These are phyloP conservation scores for Eleusine indica DNA, from an alignment of 176 grass and related monocot genomes.

Conservation along the genomic window DNA sequence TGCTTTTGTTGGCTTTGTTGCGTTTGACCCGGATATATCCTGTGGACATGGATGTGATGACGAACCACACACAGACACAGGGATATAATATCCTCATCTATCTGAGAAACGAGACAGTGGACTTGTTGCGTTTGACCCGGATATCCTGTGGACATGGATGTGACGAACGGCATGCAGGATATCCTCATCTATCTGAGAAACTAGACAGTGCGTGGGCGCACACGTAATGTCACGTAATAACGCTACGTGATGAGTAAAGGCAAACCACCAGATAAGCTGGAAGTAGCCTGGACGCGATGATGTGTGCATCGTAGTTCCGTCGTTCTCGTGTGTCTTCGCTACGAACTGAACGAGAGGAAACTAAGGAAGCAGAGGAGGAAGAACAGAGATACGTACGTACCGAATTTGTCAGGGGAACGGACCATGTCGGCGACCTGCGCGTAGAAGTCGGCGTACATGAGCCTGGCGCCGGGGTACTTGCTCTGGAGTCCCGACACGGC, in stretches of 20 bases:
- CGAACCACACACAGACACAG: background rate
- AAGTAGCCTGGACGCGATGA: too few species aligned
- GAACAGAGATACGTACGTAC: constrained; percentile 22
- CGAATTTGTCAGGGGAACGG: constrained; percentile 56
- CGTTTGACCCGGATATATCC: background rate
- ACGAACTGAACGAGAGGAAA: too few species aligned
- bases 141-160: background rate
- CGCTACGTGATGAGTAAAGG: background rate
- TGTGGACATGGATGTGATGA: background rate
- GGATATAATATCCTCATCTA: background rate
- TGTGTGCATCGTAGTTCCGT: too few species aligned
- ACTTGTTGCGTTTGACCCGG: background rate
- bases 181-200: background rate
- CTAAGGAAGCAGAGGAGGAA: background rate
- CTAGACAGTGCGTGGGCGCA: background rate
- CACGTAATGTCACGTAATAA: background rate
- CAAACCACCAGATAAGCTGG: background rate
- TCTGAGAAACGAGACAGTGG: background rate
- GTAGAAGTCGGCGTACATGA: constrained; percentile 85
- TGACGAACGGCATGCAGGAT: background rate
- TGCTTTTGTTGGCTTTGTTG: background rate
- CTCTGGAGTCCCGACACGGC: constrained; percentile 42
- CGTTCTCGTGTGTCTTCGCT: too few species aligned
- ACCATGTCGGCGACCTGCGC: constrained; percentile 61
- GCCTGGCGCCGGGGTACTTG: constrained; percentile 53